Evolutionary conservation across 2,329 filamentous ascomycete genomes (phyloP), one percentile per base, ranked within the genome.

Genomic region (Sarocladium brachiariae): DNA sequence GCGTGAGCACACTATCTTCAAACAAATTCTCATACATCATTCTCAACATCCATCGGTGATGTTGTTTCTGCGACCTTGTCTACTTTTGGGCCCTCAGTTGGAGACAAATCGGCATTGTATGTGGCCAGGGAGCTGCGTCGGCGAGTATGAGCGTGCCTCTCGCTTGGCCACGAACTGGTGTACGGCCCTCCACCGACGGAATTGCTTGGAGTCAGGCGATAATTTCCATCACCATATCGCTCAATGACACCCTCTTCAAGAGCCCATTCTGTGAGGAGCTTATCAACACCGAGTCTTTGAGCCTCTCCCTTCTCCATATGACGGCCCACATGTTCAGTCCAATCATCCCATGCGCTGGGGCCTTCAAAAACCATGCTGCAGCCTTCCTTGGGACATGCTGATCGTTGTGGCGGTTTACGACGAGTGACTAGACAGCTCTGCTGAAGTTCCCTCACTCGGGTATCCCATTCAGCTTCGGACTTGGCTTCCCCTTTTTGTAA

Each of bases 271-370:
- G 78, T 75, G 38, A 86, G 64, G 34, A 82, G 63, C 1, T 66
- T 64, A 56, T 85, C 82, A 4, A 84, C 78, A 1, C 75, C 78
- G 16, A 85, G 69, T 21, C 70, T 65, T 21, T 70, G 68, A 3
- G 77, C 80, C 54, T 85, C 81, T 6, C 80, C 79, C 56, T 84
- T 84, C 66, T 96, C 91, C 74, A 95, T 86, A 64, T 97, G 92
- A 43, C 86, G 77, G 1, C 91, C 91, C 1, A 96, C 85, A 64
- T 97, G 92, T 64, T 97, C 92, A 53, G 93, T 93, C 70, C 90
- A 87, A 57, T 89, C 83, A 52, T 96, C 89, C 92, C 92, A 96
- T 8, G 85, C 86, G 2, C 77, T 78, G 1, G 76, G 70, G 0
- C 89, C 90, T 51, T 82, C 76, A 60, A 96, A 96, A 0, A 75